These are phyloP conservation scores for Neurospora hispaniola DNA, from an alignment of 495 filamentous ascomycete genomes.

Conservation along the genomic window DNA sequence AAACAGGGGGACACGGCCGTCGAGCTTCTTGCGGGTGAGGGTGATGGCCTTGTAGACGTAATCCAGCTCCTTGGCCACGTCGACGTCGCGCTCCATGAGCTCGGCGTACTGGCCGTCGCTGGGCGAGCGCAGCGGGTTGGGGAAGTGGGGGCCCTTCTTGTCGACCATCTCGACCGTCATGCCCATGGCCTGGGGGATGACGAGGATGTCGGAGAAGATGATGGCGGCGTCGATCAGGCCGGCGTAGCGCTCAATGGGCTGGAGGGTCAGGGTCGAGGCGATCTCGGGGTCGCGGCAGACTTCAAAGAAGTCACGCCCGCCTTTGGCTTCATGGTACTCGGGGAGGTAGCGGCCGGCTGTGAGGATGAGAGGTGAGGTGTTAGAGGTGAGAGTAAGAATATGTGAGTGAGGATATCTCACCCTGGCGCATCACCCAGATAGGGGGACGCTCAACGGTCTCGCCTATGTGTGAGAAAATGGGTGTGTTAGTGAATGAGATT, in stretches of 20 bases:
- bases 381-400: neutral
- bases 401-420: slow-evolving; percentile 32
- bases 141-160: slow-evolving; percentile 91
- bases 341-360: slow-evolving; percentile 92
- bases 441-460: slow-evolving; percentile 83
- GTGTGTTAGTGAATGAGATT: neutral
- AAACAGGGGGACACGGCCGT: slow-evolving; percentile 80
- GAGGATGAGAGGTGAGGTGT: neutral
- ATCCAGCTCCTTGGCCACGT: slow-evolving; percentile 71
- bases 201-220: slow-evolving; percentile 97
- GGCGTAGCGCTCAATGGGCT: slow-evolving; percentile 83
- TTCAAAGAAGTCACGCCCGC: slow-evolving; percentile 82
- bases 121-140: slow-evolving; percentile 66
- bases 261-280: slow-evolving; percentile 80
- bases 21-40: slow-evolving; percentile 75
- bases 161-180: slow-evolving; percentile 97
- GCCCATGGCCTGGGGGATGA: slow-evolving; percentile 94
- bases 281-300: slow-evolving; percentile 91
- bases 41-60: slow-evolving; percentile 96
- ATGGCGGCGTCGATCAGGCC: slow-evolving; percentile 94
- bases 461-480: slow-evolving; percentile 39
- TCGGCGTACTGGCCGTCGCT: slow-evolving; percentile 70
- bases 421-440: slow-evolving; percentile 99
- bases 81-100: slow-evolving; percentile 64
- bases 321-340: slow-evolving; percentile 94